phyloP scores from a whole-genome alignment of 2,329 filamentous ascomycete genomes.

The Mariannaea elegans region DNA sequence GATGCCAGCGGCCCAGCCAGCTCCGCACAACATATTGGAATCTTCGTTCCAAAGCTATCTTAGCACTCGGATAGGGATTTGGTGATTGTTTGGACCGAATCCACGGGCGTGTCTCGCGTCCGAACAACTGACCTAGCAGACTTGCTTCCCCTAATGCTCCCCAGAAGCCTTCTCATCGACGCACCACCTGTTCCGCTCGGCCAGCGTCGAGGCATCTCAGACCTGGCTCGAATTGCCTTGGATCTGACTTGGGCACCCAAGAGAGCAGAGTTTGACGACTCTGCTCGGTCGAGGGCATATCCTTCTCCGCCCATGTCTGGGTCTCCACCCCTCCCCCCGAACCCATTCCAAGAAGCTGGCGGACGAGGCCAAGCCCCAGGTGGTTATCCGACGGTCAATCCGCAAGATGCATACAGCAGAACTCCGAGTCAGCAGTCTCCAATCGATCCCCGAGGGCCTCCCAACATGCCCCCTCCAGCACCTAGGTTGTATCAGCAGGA shows the following conservation, averaged over 20 bases:
- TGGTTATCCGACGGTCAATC: slow-evolving; percentile 53
- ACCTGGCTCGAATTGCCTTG: slow-evolving; percentile 64
- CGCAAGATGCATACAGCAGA: slow-evolving; percentile 62
- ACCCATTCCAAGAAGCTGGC: slow-evolving; percentile 65
- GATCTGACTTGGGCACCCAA: slow-evolving; percentile 54
- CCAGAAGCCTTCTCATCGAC: slow-evolving; percentile 54
- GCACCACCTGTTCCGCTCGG: slow-evolving; percentile 59
- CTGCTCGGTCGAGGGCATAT: slow-evolving; percentile 68
- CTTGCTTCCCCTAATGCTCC: slow-evolving; percentile 61
- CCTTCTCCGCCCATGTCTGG: slow-evolving; percentile 80
- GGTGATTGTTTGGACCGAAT: slow-evolving; percentile 24
- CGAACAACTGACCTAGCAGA: slow-evolving; percentile 33
- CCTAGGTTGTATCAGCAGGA: slow-evolving; percentile 42
- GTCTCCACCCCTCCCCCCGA: slow-evolving; percentile 69
- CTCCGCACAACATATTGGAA: slow-evolving; percentile 15
- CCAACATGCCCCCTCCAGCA: slow-evolving; percentile 37
- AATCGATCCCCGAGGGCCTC: slow-evolving; percentile 34
- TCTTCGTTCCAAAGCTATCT: slow-evolving; percentile 7
- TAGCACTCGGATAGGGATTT: slow-evolving; percentile 1
- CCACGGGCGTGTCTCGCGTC: slow-evolving; percentile 25
- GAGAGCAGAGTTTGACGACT: slow-evolving; percentile 60
- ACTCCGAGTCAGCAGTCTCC: slow-evolving; percentile 40
- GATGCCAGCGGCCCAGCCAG: slow-evolving; percentile 13
- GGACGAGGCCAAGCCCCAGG: slow-evolving; percentile 59
- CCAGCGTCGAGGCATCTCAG: slow-evolving; percentile 66